Base-by-base conservation (phyloP, 768 basidiomycete species). In the Naganishia antarctica region DNA sequence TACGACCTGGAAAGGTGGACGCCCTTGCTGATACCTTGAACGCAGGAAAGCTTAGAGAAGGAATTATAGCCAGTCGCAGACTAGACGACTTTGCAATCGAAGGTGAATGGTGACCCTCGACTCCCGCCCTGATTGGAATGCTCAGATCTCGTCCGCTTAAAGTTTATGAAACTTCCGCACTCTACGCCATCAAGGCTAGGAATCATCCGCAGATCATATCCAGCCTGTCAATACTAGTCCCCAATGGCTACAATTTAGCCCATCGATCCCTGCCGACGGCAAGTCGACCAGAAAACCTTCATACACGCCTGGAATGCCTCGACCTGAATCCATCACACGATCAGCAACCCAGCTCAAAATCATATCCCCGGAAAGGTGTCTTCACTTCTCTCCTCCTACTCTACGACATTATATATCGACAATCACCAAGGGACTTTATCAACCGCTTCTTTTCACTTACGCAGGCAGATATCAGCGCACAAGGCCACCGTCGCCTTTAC, bases 31-130 rank as follows among this genome's bases (percentile, higher is more conserved):
- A 32, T 16, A 29, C 18, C 43, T 34, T 32, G 8, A 40, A 12
- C 18, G 12, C 46, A 75, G 74, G 74, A 1, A 77, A 77, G 61
- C 60, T 77, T 16, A 49, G 76, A 25, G 76, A 77, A 68, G 76
- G 76, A 0, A 68, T 77, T 0, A 68, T 74, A 5, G 76, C 76
- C 28, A 70, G 71, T 16, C 64, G 68, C 37, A 66, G 76, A 21
- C 64, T 73, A 15, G 76, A 77, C 64, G 49, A 16, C 0, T 77
- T 77, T 48, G 71, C 76, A 11, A 68, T 77, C 16, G 71, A 75
- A 66, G 76, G 76, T 75, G 28, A 60, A 68, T 64, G 28, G 11
- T 15, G 34, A 37, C 34, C 8, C 34, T 15, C 34, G 34, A 7
- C 34, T 15, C 8, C 34, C 7, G 15, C 34, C 34, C 34, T 7